phyloP scores from a whole-genome alignment of 2,329 filamentous ascomycete species.

The Sphaerulina musiva region DNA sequence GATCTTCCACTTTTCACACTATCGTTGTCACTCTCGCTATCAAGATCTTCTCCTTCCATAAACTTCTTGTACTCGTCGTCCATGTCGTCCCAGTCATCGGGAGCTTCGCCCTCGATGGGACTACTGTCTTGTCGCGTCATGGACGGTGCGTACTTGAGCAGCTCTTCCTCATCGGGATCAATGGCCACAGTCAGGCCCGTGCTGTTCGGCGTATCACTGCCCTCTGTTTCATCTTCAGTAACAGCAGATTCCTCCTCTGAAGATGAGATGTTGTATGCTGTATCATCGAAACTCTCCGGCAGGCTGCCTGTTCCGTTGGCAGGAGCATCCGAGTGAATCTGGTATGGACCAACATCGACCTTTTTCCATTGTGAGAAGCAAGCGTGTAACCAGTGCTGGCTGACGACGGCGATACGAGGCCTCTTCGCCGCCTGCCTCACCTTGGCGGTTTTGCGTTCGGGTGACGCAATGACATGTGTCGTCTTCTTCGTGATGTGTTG shows the following conservation, averaged over 20 bases:
- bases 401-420: constrained; percentile 76
- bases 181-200: constrained; percentile 12
- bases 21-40: constrained; percentile 22
- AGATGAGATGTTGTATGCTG: constrained; percentile 38
- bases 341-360: constrained; percentile 70
- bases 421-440: constrained; percentile 76
- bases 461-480: constrained; percentile 68
- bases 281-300: constrained; percentile 28
- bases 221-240: constrained; percentile 30
- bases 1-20: constrained; percentile 18
- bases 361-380: constrained; percentile 78
- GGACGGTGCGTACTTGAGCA: constrained; percentile 45
- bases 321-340: constrained; percentile 67
- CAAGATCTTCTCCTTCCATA: constrained; percentile 48
- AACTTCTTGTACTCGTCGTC: constrained; percentile 74
- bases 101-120: constrained; percentile 25
- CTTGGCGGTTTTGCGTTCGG: constrained; percentile 73
- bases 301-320: constrained; percentile 40
- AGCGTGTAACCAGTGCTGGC: constrained; percentile 79
- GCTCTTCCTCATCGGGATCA: constrained; percentile 34
- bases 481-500: constrained; percentile 49
- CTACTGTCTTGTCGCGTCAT: constrained; percentile 34
- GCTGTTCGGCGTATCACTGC: constrained; percentile 18
- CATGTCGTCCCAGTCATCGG: constrained; percentile 40
- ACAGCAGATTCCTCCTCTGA: constrained; percentile 42